Evolutionary conservation across 768 basidiomycete genomes (phyloP).

Genomic region (Dacryopinax spathularia): DNA sequence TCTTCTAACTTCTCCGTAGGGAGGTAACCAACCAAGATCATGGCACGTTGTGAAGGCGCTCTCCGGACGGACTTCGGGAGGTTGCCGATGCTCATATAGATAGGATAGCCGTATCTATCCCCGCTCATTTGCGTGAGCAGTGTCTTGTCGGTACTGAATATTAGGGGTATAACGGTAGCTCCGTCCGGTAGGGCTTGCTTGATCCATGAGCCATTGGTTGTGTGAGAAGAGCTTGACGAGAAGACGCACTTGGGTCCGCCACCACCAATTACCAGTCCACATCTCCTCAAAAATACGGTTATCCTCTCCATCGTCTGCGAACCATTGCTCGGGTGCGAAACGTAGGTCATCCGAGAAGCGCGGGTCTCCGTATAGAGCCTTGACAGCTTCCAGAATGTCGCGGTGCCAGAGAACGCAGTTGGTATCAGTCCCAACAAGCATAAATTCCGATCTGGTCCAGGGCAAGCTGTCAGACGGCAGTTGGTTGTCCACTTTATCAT

Average conservation of each 20-base stretch:
- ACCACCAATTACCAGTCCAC: constrained; percentile 2
- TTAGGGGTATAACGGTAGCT: not conserved
- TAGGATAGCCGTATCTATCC: constrained; percentile 23
- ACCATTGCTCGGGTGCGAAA: not conserved
- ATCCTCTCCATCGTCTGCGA: not conserved
- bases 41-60: constrained; percentile 25
- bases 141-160: not conserved
- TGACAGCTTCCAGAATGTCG: not conserved
- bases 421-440: not conserved
- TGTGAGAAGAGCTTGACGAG: no score
- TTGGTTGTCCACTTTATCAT: not conserved
- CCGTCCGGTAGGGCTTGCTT: not conserved
- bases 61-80: constrained; percentile 29
- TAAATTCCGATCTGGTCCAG: not conserved
- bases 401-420: not conserved
- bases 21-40: constrained; percentile 30
- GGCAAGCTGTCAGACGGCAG: no score
- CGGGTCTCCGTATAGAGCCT: not conserved
- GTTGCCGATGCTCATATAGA: constrained; percentile 34
- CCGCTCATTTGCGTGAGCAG: not conserved
- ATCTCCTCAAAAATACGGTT: not conserved
- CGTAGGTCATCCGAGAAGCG: not conserved
- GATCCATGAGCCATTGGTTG: no score
- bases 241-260: not conserved
- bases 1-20: constrained; percentile 25